A percentile compares a stretch with the other conserved stretches of the same genome.
phyloP scores from a whole-genome alignment of 371 early-diverging fungal species.

The Batkoa obscura region DNA sequence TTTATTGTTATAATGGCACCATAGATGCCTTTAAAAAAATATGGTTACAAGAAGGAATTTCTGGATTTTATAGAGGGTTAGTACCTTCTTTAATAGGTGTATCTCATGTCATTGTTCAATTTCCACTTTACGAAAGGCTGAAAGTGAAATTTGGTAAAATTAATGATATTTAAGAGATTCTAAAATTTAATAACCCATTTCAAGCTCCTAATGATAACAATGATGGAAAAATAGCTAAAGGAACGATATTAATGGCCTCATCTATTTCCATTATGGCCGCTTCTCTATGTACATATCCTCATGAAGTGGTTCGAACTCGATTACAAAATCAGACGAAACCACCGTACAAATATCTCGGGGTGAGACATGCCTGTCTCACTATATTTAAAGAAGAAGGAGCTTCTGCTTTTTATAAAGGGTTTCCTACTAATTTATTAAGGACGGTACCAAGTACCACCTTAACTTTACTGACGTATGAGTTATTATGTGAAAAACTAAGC shows the following conservation, averaged over 20 bases:
- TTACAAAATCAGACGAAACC: conserved; percentile 62
- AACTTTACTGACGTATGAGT: conserved; percentile 75
- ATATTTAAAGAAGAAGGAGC: conserved; percentile 62
- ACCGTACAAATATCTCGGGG: conserved; percentile 56
- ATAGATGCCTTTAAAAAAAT: conserved; percentile 51
- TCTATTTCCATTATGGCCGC: conserved; percentile 76
- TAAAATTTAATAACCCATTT: not conserved
- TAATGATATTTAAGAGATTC: not conserved
- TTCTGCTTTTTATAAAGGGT: conserved; percentile 71
- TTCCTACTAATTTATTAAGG: conserved; percentile 68
- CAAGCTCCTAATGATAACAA: not conserved
- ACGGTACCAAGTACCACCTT: conserved; percentile 79
- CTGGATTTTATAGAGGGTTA: conserved; percentile 76
- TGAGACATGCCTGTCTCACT: conserved; percentile 45
- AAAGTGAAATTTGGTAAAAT: conserved; percentile 39
- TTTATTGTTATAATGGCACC: conserved; percentile 49
- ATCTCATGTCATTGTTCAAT: conserved; percentile 84
- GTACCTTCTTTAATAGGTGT: conserved; percentile 79
- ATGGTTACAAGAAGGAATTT: conserved; percentile 40
- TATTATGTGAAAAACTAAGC: conserved; percentile 11
- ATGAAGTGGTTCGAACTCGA: conserved; percentile 73
- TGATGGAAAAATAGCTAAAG: conserved; percentile 15
- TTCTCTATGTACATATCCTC: conserved; percentile 74
- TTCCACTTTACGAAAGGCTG: conserved; percentile 84
- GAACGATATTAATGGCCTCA: conserved; percentile 53